These are phyloP conservation scores for Fusarium devonianum DNA, from an alignment of 2,329 filamentous ascomycete species.

Conservation along the genomic window DNA sequence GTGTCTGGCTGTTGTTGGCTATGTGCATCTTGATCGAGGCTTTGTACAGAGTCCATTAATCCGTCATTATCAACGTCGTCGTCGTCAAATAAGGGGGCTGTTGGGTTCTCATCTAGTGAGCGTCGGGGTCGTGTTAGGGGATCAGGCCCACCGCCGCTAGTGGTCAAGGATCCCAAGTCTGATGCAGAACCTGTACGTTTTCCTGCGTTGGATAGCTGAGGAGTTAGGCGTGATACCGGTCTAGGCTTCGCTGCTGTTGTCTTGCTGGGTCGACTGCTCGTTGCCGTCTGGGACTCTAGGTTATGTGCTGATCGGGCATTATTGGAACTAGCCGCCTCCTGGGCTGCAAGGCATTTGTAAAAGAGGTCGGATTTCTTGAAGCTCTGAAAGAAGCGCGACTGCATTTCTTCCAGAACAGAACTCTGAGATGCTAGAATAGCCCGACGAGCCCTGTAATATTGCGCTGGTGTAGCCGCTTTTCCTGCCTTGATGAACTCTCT, in stretches of 20 bases:
- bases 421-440: constrained; percentile 86
- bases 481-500: constrained; percentile 81
- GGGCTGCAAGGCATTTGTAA: constrained; percentile 93
- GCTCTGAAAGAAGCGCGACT: constrained; percentile 77
- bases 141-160: constrained; percentile 51
- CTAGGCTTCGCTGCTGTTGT: constrained; percentile 55
- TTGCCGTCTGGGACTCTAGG: constrained; percentile 36
- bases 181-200: constrained; percentile 57
- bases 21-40: constrained; percentile 71
- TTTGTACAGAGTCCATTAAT: constrained; percentile 75
- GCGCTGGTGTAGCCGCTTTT: constrained; percentile 74
- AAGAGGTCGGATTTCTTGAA: constrained; percentile 95
- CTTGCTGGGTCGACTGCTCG: constrained; percentile 43
- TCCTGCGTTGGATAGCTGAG: constrained; percentile 44
- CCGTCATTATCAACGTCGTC: constrained; percentile 78
- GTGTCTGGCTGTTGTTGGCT: constrained; percentile 71
- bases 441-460: constrained; percentile 83
- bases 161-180: constrained; percentile 52
- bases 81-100: constrained; percentile 76
- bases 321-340: constrained; percentile 67
- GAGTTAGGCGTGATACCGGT: constrained; percentile 53
- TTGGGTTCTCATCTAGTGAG: constrained; percentile 71
- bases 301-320: constrained; percentile 32
- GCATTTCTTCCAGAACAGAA: constrained; percentile 82
- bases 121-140: constrained; percentile 58